These are phyloP conservation scores for Paraphysoderma sedebokerense DNA, from an alignment of 371 early-diverging fungal genomes.

Conservation along the genomic window DNA sequence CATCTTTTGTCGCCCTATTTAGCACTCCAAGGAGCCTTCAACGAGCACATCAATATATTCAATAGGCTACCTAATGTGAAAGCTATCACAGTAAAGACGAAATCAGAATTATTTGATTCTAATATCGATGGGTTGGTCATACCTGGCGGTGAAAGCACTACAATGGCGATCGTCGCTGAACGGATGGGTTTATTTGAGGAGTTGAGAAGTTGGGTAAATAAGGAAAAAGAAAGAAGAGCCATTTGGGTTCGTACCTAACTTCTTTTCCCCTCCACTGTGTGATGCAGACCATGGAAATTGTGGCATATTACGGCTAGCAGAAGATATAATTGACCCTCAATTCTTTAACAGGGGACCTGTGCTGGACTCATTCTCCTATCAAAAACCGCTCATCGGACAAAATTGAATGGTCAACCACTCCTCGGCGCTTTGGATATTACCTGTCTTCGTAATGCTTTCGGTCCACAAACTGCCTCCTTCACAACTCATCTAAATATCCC, in stretches of 20 bases:
- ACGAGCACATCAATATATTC: conserved; percentile 73
- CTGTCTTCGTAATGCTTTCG: conserved; percentile 85
- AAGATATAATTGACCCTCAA: too few species aligned
- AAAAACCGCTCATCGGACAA: conserved; percentile 47
- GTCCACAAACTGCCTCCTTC: conserved; percentile 79
- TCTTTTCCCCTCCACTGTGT: not conserved
- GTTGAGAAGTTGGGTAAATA: conserved; percentile 48
- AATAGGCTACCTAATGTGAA: conserved; percentile 25
- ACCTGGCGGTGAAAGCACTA: conserved; percentile 89
- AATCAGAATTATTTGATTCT: conserved; percentile 30
- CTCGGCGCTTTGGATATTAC: conserved; percentile 65
- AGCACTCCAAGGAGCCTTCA: conserved; percentile 88
- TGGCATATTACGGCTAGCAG: too few species aligned
- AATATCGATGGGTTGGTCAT: conserved; percentile 73
- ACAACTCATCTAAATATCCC: conserved; percentile 43
- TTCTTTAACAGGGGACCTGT: conserved; percentile 66
- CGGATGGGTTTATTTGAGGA: conserved; percentile 55
- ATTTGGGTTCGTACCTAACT: not conserved
- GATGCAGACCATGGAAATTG: too few species aligned
- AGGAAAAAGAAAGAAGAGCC: not conserved
- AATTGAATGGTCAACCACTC: conserved; percentile 67
- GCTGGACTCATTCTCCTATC: conserved; percentile 90
- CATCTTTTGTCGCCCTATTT: not conserved
- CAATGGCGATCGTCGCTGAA: conserved; percentile 81
- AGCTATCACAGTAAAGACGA: conserved; percentile 48